Base-by-base conservation (phyloP, 441 rosid genomes). In the Adansonia rubrostipa region DNA sequence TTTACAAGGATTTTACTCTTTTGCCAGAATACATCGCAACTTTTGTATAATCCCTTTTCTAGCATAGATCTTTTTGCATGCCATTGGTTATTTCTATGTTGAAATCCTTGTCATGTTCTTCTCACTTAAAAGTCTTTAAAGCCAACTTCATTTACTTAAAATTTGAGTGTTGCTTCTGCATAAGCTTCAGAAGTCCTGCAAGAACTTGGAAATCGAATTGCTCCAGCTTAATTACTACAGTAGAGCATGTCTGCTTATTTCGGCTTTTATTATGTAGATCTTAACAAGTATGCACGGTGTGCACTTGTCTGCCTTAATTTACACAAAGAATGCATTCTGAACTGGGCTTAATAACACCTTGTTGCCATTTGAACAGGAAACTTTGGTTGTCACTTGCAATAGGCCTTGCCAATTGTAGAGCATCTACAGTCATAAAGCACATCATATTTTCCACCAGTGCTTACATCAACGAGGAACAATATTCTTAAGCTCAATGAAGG, bases 151-250 rank as follows among this genome's bases (percentile, higher is more conserved):
- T 10, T 71, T 72, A 42, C 28, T 73, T 73, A 56, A 73, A 73
- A 40, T 3, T 70, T 3, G 2, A 42, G 10, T 73, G 4, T 57
- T 64, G 6, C 36, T 36, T 33, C 65, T 11, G 78, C 71, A 53
- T 53, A 64, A 44, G 19, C 13, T 51, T 63, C 54, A 33, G 60
- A 75, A 75, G 62, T 19, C 78, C 53, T 62, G 69, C 68, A 60
- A 61, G 78, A 63, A 62, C 45, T 50, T 64, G 47, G 71, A 61
- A 62, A 42, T 45, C 50, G 61, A 48, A 58, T 28, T 42, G 67
- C 48, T 54, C 53, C 9, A 4, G 57, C 44, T 74, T 20, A 20
- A 53, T 53, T 71, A 28, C 62, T 28, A 42, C 75, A 33, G 22
- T 53, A 47, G 28, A 71, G 14, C 62, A 71, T 71, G 44, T 33